Conservation (phyloP, 768 basidiomycete genomes). For the Lentinus brumalis region DNA sequence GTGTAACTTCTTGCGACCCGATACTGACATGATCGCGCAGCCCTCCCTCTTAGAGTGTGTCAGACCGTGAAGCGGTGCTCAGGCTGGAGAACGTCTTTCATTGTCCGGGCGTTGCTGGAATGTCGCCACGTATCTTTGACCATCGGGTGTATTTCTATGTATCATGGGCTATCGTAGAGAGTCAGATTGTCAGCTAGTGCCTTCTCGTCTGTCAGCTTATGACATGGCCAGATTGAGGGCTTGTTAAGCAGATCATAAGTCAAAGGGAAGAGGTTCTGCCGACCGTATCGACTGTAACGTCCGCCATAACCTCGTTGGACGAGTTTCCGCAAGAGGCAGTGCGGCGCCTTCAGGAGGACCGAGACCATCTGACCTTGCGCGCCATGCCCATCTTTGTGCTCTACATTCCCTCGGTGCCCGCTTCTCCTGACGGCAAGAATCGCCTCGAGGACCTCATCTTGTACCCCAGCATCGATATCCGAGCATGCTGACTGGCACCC, state of each 20-base stretch:
- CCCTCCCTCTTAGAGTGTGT: too few species aligned
- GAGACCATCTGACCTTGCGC: conserved; percentile 11
- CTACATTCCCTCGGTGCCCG: conserved; percentile 9
- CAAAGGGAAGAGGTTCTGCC: background rate
- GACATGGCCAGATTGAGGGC: background rate
- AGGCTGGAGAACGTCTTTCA: too few species aligned
- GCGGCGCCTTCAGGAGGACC: background rate
- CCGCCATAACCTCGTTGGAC: conserved; percentile 9
- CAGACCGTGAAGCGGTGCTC: too few species aligned
- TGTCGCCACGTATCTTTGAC: too few species aligned
- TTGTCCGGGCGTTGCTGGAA: too few species aligned
- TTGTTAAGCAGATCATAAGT: too few species aligned
- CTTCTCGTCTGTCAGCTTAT: too few species aligned
- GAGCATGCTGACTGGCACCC: background rate
- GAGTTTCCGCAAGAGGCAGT: conserved; percentile 5
- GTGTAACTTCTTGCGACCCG: too few species aligned
- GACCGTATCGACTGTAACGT: background rate
- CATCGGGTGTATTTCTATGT: too few species aligned
- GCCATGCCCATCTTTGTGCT: conserved; percentile 6
- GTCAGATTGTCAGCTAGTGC: too few species aligned
- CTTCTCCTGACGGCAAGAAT: background rate
- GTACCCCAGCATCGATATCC: background rate
- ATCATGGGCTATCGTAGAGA: too few species aligned
- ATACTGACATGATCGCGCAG: too few species aligned
- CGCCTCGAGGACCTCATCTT: background rate